Evolutionary conservation across 192 early-diverging fungal species (phyloP).

Genomic region (Obelidium mucronatum): DNA sequence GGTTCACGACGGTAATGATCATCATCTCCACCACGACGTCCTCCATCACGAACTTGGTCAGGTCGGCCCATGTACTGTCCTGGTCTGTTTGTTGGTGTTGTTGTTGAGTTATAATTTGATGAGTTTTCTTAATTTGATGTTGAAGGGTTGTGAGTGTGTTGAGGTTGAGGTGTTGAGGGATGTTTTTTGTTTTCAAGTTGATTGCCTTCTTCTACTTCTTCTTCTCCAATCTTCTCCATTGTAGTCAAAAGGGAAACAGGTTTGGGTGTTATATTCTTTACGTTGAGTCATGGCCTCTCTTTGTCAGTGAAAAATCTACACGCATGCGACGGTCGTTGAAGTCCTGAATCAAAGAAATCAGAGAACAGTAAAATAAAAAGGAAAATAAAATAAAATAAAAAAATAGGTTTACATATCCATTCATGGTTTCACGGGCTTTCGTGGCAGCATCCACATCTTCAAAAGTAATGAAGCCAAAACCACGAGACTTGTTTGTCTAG

Average conservation of each 20-base stretch:
- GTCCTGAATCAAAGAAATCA: slow-evolving; percentile 3
- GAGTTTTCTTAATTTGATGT: neutral
- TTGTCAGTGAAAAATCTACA: slow-evolving; percentile 63
- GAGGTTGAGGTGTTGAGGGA: neutral
- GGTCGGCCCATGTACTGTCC: slow-evolving; percentile 74
- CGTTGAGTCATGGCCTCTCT: slow-evolving; percentile 64
- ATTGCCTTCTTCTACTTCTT: no score
- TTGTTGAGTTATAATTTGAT: neutral
- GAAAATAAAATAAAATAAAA: no score
- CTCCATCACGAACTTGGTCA: slow-evolving; percentile 41
- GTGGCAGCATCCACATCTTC: slow-evolving; percentile 55
- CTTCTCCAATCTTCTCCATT: no score
- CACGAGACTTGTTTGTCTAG: slow-evolving; percentile 65
- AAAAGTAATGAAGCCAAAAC: slow-evolving; percentile 76
- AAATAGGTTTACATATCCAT: no score
- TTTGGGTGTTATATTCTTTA: no score
- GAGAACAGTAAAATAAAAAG: slow-evolving; percentile 53
- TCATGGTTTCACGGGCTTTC: slow-evolving; percentile 58
- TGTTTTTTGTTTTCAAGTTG: no score
- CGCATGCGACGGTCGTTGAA: slow-evolving; percentile 37
- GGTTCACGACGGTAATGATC: slow-evolving; percentile 39
- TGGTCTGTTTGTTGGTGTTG: slow-evolving; percentile 52
- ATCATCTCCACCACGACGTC: slow-evolving; percentile 36
- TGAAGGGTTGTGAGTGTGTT: neutral
- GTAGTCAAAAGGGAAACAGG: no score